phyloP scores from a whole-genome alignment of 169 alveolate species.

The Eimeria mitis region DNA sequence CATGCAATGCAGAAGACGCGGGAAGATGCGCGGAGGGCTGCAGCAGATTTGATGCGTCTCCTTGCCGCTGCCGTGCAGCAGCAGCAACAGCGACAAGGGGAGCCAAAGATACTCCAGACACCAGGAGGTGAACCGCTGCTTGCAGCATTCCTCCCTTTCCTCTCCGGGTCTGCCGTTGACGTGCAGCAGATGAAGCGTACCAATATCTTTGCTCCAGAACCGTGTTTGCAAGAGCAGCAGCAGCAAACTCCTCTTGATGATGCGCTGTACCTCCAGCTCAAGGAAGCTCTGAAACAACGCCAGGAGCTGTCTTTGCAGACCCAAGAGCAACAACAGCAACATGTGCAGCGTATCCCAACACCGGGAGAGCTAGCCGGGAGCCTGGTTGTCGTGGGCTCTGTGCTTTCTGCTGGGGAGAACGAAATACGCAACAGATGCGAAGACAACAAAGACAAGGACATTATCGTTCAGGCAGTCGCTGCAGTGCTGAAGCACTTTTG shows the following conservation, averaged over 20 bases:
- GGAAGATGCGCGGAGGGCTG: constrained; percentile 75
- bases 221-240: constrained; percentile 8
- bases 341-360: constrained; percentile 40
- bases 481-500: constrained; percentile 52
- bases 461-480: constrained; percentile 39
- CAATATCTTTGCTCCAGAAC: neutral
- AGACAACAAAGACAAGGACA: neutral
- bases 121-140: constrained; percentile 22
- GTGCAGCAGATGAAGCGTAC: constrained; percentile 9
- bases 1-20: constrained; percentile 27
- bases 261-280: neutral
- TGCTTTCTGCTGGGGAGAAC: neutral
- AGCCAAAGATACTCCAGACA: neutral
- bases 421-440: neutral
- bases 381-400: constrained; percentile 36
- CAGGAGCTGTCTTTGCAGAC: constrained; percentile 5
- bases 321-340: constrained; percentile 28
- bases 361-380: constrained; percentile 74
- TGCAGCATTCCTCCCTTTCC: constrained; percentile 53
- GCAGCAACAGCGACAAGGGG: constrained; percentile 16
- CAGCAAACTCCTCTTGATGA: constrained; percentile 4
- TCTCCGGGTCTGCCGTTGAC: constrained; percentile 13
- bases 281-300: constrained; percentile 41
- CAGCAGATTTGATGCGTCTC: constrained; percentile 43
- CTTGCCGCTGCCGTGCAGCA: constrained; percentile 35